These are phyloP conservation scores for Hanseniaspora clermontiae DNA, from an alignment of 805 yeast species.

Conservation along the genomic window DNA sequence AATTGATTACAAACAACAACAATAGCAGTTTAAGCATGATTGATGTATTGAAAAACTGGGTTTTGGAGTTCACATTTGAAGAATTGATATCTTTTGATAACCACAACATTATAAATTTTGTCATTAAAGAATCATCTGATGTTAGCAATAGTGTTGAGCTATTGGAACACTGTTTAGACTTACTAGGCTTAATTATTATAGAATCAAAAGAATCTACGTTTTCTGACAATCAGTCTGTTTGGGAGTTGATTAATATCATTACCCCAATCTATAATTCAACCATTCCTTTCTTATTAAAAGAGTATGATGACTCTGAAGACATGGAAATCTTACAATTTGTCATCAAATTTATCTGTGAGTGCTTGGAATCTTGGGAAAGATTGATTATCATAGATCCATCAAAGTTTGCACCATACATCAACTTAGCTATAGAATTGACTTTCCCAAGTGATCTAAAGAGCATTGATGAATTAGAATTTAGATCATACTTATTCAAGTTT, in stretches of 20 bases:
- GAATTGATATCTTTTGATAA: conserved; percentile 44
- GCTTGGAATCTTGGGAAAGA: conserved; percentile 93
- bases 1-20: background rate
- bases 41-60: conserved; percentile 77
- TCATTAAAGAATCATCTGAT: background rate
- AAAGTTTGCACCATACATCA: conserved; percentile 60
- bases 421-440: conserved; percentile 56
- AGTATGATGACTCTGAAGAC: conserved; percentile 24
- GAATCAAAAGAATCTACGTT: conserved; percentile 43
- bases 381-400: conserved; percentile 61
- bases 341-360: conserved; percentile 72
- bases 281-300: conserved; percentile 38
- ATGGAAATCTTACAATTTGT: conserved; percentile 52
- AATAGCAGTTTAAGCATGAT: background rate
- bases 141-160: conserved; percentile 22
- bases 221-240: conserved; percentile 44
- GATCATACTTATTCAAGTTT: conserved; percentile 80
- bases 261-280: conserved; percentile 56
- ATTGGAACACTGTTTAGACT: conserved; percentile 76
- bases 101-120: background rate
- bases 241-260: conserved; percentile 49
- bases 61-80: conserved; percentile 67
- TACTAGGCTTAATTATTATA: conserved; percentile 64
- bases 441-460: conserved; percentile 28
- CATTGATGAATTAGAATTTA: conserved; percentile 64